Evolutionary conservation across 371 early-diverging fungal genomes (phyloP), one percentile per base, ranked within the genome.

Genomic region (Mucor lusitanicus): DNA sequence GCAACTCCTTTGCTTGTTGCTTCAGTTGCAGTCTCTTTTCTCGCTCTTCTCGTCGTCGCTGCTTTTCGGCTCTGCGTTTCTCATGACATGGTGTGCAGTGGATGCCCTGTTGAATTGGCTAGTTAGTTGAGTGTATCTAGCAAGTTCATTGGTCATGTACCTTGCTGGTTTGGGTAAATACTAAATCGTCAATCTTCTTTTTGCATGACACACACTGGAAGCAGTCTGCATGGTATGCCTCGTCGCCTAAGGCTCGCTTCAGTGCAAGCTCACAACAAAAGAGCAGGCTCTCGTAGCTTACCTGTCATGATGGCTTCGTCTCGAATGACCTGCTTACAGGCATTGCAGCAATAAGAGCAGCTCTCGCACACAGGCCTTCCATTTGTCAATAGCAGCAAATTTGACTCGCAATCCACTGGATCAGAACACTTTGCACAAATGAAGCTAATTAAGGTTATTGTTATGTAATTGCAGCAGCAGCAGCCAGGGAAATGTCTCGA

Each of bases 241-340:
- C 92, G 46, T 92, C 90, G 13, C 90, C 91, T 90, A 68, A 21
- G 19, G 6, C 2, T 46, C 48, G 1, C 33, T 7, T 21, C 0
- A 46, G 48, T 46, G 0, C 48, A 17, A 17, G 17, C 6, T 35
- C 30, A 39, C 27, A 17, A 2, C 25, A 35, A 35, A 35, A 30
- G 3, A 30, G 30, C 35, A 37, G 9, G 35, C 35, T 13, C 13
- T 7, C 3, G 12, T 37, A 44, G 17, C 27, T 54, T 46, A 85
- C 91, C 92, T 37, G 94, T 95, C 80, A 92, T 91, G 42, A 94
- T 90, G 35, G 95, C 95, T 75, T 95, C 95, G 71, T 94, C 94
- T 17, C 87, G 85, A 59, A 95, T 95, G 11, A 89, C 84, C 72
- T 89, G 79, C 57, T 88, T 89, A 75, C 96, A 95, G 32, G 85